Percentiles rank a stretch among this genome's conserved stretches.
These are phyloP conservation scores for Volvox africanus DNA, from an alignment of 139 green algal genomes.

Conservation along the genomic window DNA sequence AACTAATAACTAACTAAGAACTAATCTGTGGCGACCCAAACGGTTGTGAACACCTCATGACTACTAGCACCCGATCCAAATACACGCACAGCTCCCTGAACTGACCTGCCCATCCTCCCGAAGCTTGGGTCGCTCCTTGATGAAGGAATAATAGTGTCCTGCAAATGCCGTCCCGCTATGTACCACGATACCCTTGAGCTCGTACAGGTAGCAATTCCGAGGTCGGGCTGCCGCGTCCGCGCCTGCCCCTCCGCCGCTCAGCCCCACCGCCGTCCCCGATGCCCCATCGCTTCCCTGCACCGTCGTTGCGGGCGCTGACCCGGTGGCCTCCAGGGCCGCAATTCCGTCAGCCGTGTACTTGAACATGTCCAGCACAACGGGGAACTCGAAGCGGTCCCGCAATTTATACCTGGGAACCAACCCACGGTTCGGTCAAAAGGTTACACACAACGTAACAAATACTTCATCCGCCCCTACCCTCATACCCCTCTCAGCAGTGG, in stretches of 20 bases:
- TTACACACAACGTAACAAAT: not conserved
- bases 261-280: not conserved
- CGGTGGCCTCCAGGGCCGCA: constrained; percentile 54
- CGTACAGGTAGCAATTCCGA: constrained; percentile 78
- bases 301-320: not conserved
- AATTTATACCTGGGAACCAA: constrained; percentile 57
- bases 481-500: no score
- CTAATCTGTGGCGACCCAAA: no score
- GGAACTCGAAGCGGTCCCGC: constrained; percentile 91
- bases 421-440: not conserved
- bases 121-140: constrained; percentile 74
- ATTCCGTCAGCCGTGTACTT: constrained; percentile 86
- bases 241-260: not conserved
- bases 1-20: no score
- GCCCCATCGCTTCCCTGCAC: not conserved
- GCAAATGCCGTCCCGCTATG: constrained; percentile 93
- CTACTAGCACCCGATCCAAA: no score
- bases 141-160: constrained; percentile 97
- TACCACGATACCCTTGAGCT: constrained; percentile 91
- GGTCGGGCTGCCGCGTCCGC: not conserved
- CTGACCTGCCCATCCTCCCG: constrained; percentile 13
- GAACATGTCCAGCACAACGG: constrained; percentile 86
- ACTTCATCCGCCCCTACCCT: no score
- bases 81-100: not conserved
- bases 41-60: no score